Base-by-base conservation (phyloP, 805 yeast genomes). In the Dipodascopsis uninucleata region DNA sequence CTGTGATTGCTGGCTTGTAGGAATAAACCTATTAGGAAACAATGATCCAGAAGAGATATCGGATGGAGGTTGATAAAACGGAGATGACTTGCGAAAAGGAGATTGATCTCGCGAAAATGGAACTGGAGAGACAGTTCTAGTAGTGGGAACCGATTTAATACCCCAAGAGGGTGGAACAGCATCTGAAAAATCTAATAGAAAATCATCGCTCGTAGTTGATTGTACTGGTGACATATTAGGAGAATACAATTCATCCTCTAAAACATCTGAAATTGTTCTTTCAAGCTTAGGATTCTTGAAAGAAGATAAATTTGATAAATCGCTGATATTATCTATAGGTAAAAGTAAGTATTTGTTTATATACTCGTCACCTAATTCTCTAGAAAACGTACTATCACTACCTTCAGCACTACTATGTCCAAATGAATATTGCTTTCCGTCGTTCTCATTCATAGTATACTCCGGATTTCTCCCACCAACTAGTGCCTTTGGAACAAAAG, bases 241-340 rank as follows among this genome's bases (percentile, higher is more conserved):
- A 2, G 55, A 36, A 52, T 76, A 77, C 24, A 78, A 63, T 48
- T 78, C 83, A 43, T 78, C 82, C 50, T 78, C 82, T 71, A 77
- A 71, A 17, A 77, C 73, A 50, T 77, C 82, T 14, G 78, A 74
- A 42, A 76, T 60, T 17, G 81, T 69, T 55, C 78, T 72, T 59
- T 75, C 74, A 31, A 75, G 64, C 12, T 66, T 62, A 21, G 81
- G 81, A 25, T 50, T 50, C 31, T 45, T 45, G 47, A 74, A 68
- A 18, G 67, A 18, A 1, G 50, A 39, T 4, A 42, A 39, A 17
- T 14, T 35, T 9, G 41, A 34, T 21, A 31, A 18, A 31, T 42
- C 43, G 21, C 39, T 7, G 3, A 39, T n/a, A 22, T 41, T 40
- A 39, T 47, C 52, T 46, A 40, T 28, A 10, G 46, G 32, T 14